Evolutionary conservation across 495 filamentous ascomycete species (phyloP).

Genomic region (Clavariopsis aquatica): DNA sequence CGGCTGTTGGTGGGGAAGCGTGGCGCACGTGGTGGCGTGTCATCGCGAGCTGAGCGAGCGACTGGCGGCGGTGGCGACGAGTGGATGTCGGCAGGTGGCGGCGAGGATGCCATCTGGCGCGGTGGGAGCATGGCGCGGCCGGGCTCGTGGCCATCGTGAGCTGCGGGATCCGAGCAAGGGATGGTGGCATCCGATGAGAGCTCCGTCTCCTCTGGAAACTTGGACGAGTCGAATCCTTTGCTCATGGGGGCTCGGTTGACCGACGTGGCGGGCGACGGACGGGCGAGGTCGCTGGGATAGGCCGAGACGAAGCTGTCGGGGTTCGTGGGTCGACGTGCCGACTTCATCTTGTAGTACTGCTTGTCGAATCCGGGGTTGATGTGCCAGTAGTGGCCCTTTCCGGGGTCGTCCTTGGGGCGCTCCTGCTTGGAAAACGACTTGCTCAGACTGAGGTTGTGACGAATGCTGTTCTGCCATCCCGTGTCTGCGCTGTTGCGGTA

Average conservation of each 20-base stretch:
- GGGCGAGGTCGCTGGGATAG: slow-evolving; percentile 32
- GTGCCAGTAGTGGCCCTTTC: slow-evolving; percentile 98
- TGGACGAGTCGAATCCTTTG: slow-evolving; percentile 47
- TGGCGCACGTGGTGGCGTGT: slow-evolving; percentile 70
- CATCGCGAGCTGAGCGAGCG: slow-evolving; percentile 60
- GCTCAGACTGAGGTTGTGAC: slow-evolving; percentile 96
- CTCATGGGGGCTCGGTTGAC: slow-evolving; percentile 43
- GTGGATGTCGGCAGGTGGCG: slow-evolving; percentile 63
- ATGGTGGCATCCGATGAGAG: slow-evolving; percentile 95
- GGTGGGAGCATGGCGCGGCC: slow-evolving; percentile 47
- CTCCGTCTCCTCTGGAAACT: slow-evolving; percentile 58
- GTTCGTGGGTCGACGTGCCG: slow-evolving; percentile 56
- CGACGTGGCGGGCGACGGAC: slow-evolving; percentile 40
- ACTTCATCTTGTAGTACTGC: slow-evolving; percentile 86
- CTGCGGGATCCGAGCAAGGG: slow-evolving; percentile 75
- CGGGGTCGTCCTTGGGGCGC: slow-evolving; percentile 93
- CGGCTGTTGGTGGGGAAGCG: slow-evolving; percentile 56
- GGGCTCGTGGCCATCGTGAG: slow-evolving; percentile 61
- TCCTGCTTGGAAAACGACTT: slow-evolving; percentile 97
- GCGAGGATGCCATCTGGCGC: slow-evolving; percentile 56
- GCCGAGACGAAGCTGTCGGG: slow-evolving; percentile 43
- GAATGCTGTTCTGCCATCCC: slow-evolving; percentile 98
- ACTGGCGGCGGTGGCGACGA: slow-evolving; percentile 81
- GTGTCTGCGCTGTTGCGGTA: slow-evolving; percentile 77
- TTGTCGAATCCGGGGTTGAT: slow-evolving; percentile 86